Evolutionary conservation across 2,329 filamentous ascomycete species (phyloP).

Genomic region (Lachnellula hyalina): DNA sequence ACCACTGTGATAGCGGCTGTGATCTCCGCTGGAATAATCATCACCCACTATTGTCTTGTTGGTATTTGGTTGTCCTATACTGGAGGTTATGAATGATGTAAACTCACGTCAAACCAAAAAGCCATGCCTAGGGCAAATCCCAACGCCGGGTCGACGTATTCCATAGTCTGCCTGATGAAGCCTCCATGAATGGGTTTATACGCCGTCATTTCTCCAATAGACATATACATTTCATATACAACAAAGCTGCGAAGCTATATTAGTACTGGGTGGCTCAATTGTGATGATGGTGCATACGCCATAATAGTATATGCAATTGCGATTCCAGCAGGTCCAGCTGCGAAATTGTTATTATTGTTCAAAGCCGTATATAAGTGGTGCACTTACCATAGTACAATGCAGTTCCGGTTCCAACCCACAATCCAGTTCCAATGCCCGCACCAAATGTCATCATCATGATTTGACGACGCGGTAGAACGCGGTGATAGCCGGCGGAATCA

Average conservation of each 20-base stretch:
- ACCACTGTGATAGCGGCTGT: conserved; percentile 51
- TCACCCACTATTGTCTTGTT: conserved; percentile 33
- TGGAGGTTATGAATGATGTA: too few species aligned
- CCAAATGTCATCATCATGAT: conserved; percentile 38
- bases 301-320: conserved; percentile 8
- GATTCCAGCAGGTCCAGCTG: conserved; percentile 6
- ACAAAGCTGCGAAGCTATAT: background rate
- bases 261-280: background rate
- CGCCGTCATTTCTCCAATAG: conserved; percentile 52
- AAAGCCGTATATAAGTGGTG: background rate
- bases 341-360: background rate
- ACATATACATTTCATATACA: conserved; percentile 44
- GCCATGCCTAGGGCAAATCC: conserved; percentile 49
- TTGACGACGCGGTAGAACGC: conserved; percentile 30
- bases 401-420: conserved; percentile 35
- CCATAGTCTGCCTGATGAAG: conserved; percentile 54
- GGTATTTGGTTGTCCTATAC: too few species aligned
- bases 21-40: conserved; percentile 46
- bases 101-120: conserved; percentile 32
- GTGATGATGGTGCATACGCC: conserved; percentile 1
- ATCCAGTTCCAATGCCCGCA: conserved; percentile 32
- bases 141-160: conserved; percentile 53
- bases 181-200: conserved; percentile 56
- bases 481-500: conserved; percentile 24
- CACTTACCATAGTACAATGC: conserved; percentile 20